Evolutionary conservation across 2,329 filamentous ascomycete species (phyloP).

Genomic region (Elsinoe ampelina): DNA sequence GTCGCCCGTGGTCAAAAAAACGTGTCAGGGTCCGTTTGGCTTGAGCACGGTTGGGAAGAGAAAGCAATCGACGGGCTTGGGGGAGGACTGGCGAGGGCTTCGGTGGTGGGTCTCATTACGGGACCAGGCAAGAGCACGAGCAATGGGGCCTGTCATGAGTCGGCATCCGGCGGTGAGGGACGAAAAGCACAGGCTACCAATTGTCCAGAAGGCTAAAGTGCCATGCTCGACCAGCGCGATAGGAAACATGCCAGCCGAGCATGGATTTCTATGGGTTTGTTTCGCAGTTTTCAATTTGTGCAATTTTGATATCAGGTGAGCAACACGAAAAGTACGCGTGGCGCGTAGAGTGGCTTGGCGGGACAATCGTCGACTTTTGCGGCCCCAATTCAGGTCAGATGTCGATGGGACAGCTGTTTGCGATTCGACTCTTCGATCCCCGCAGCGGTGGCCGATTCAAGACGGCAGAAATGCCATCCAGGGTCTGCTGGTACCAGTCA

Average conservation of each 20-base stretch:
- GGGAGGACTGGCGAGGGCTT: not conserved
- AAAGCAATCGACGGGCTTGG: not conserved
- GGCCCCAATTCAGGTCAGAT: not conserved
- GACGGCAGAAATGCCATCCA: not conserved
- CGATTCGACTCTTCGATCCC: constrained; percentile 7
- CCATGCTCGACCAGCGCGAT: not conserved
- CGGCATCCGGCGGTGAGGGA: constrained; percentile 2
- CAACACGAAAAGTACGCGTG: constrained; percentile 9
- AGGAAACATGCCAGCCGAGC: constrained; percentile 1
- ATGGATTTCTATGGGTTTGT: not conserved
- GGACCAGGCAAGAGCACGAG: constrained; percentile 6
- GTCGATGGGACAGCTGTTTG: constrained; percentile 6
- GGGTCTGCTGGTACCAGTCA: constrained; percentile 2
- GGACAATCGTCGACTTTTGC: not conserved
- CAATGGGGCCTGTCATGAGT: constrained; percentile 5
- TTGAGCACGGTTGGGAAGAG: not conserved
- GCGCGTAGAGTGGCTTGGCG: constrained; percentile 13
- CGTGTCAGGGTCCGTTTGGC: constrained; percentile 5
- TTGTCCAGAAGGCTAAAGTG: not conserved
- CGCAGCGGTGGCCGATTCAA: constrained; percentile 1
- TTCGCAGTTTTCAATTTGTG: not conserved
- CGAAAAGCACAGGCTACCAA: not conserved
- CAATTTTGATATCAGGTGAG: constrained; percentile 7
- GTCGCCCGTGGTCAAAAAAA: not conserved
- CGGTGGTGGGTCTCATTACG: constrained; percentile 6